These are phyloP conservation scores for Phytopythium vexans DNA, from an alignment of 352 stramenopile species.

Conservation along the genomic window DNA sequence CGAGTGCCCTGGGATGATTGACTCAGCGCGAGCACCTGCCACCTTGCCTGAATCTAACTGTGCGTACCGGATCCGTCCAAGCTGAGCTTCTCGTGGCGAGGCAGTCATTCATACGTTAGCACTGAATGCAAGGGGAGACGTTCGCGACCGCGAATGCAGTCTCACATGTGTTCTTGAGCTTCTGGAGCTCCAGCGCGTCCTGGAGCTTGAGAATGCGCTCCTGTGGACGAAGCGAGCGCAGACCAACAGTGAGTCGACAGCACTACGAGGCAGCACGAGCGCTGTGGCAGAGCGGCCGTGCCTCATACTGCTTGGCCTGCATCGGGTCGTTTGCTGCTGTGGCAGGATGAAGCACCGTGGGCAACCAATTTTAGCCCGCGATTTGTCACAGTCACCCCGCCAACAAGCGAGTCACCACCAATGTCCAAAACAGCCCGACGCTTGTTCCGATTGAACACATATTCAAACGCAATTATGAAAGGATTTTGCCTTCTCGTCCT, in stretches of 20 bases:
- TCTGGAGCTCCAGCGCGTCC: constrained; percentile 73
- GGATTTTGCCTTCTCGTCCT: too few species aligned
- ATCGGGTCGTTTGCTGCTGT: constrained; percentile 13
- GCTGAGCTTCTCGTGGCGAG: constrained; percentile 33
- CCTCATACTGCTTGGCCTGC: constrained; percentile 72
- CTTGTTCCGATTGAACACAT: too few species aligned
- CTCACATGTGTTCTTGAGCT: constrained; percentile 79
- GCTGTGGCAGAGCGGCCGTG: not conserved
- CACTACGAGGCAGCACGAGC: not conserved
- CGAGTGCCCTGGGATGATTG: constrained; percentile 24
- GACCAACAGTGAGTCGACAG: not conserved
- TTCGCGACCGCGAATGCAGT: not conserved
- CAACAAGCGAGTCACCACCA: too few species aligned
- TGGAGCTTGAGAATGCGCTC: constrained; percentile 79
- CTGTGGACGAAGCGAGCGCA: constrained; percentile 12
- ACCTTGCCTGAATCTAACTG: not conserved
- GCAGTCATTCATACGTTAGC: not conserved
- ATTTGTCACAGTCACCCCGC: too few species aligned
- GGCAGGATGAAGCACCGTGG: too few species aligned
- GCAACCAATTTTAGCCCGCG: too few species aligned
- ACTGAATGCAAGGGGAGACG: not conserved
- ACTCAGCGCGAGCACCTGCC: not conserved
- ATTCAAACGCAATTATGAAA: too few species aligned
- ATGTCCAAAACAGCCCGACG: too few species aligned
- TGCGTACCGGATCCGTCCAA: constrained; percentile 51